Conservation (phyloP, 2,329 filamentous ascomycete species). For the Diaporthe citri region DNA sequence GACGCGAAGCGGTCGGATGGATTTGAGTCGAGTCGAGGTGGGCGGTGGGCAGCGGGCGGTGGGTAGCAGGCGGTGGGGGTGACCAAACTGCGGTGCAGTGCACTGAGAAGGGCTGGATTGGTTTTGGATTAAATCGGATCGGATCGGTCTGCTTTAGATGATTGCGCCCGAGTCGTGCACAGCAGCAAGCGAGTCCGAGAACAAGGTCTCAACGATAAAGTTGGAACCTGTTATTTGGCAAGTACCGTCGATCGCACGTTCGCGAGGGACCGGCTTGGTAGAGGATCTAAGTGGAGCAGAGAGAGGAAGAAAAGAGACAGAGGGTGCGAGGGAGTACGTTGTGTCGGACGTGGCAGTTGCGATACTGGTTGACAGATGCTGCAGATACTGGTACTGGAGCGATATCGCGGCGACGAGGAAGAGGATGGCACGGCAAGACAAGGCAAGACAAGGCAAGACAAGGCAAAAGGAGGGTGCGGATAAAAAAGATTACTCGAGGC, state of each 20-base stretch:
- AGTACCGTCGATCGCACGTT: constrained; percentile 17
- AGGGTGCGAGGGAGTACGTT: constrained; percentile 27
- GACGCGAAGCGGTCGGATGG: background rate
- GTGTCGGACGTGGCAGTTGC: constrained; percentile 35
- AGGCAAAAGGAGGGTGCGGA: constrained; percentile 34
- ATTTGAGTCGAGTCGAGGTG: constrained; percentile 4
- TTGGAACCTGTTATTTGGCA: constrained; percentile 15
- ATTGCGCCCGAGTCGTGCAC: background rate
- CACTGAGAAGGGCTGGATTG: constrained; percentile 14
- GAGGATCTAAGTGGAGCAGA: background rate
- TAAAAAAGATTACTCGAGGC: constrained; percentile 24
- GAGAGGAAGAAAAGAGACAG: background rate
- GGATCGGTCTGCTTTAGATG: constrained; percentile 13
- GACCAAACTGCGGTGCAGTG: background rate
- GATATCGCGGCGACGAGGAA: constrained; percentile 16
- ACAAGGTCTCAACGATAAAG: constrained; percentile 23
- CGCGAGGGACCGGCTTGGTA: background rate
- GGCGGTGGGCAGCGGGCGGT: constrained; percentile 10
- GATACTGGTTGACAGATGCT: constrained; percentile 8
- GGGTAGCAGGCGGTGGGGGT: constrained; percentile 32
- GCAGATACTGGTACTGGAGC: constrained; percentile 2
- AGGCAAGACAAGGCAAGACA: constrained; percentile 15
- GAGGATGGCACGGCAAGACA: constrained; percentile 20
- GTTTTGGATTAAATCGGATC: constrained; percentile 26
- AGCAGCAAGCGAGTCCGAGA: constrained; percentile 25